Conservation (phyloP, 331 rosid genomes). For the Quercus tomentella region DNA sequence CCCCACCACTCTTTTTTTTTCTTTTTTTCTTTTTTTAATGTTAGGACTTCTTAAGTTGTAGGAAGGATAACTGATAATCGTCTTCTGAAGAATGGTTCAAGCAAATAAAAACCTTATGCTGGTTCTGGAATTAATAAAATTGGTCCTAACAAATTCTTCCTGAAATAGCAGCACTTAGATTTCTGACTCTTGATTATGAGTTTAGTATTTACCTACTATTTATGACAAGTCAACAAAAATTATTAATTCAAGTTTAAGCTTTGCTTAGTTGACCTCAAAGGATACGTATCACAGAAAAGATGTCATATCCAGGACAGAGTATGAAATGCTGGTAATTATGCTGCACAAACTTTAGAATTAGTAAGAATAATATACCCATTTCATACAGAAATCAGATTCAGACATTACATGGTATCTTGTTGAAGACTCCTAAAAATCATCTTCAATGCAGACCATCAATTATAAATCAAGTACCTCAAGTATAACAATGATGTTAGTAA, state of each 20-base stretch:
- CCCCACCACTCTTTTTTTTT: no score
- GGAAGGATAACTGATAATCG: neutral
- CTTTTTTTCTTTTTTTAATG: neutral
- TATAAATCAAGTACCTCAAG: neutral
- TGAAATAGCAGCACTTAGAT: neutral
- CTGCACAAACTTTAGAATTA: neutral
- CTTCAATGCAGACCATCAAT: neutral
- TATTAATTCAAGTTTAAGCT: neutral
- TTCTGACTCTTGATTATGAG: neutral
- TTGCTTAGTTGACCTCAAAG: neutral
- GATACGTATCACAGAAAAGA: neutral
- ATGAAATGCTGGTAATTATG: neutral
- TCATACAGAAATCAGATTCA: neutral
- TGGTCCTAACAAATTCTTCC: neutral
- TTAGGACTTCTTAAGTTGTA: neutral
- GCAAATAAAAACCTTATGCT: neutral
- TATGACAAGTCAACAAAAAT: neutral
- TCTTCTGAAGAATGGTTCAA: neutral
- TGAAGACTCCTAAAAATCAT: neutral
- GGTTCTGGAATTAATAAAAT: neutral
- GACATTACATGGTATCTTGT: neutral
- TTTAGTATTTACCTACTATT: no score
- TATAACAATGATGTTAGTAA: neutral
- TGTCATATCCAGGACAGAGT: neutral
- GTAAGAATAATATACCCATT: neutral